phyloP scores from a whole-genome alignment of 2,329 filamentous ascomycete genomes.

The Colletotrichum salicis region DNA sequence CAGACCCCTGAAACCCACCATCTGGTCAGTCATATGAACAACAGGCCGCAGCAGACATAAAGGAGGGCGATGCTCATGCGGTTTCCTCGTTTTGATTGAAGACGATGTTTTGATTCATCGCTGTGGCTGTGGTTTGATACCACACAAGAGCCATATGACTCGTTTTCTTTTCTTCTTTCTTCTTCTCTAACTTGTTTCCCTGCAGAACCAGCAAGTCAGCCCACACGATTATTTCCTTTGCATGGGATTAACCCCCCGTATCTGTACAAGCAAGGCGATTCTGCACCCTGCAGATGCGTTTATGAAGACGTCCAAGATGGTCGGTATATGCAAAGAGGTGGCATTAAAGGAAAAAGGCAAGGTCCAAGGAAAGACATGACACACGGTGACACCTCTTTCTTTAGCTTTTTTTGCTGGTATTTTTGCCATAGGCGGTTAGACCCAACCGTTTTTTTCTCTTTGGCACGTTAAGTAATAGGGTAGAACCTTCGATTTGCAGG shows the following conservation, averaged over 20 bases:
- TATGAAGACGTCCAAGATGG: background rate
- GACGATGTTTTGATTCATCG: background rate
- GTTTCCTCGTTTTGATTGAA: background rate
- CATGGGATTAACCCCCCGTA: background rate
- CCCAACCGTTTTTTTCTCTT: background rate
- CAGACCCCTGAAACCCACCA: background rate
- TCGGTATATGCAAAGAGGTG: constrained; percentile 1
- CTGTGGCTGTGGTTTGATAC: background rate
- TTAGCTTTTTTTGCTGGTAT: constrained; percentile 1
- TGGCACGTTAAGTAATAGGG: constrained; percentile 22
- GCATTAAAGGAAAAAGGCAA: constrained; percentile 6
- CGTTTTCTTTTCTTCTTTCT: background rate
- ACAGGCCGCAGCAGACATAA: background rate
- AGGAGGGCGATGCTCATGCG: constrained; percentile 12
- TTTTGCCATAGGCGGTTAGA: constrained; percentile 24
- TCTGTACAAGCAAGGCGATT: background rate
- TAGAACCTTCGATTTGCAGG: constrained; percentile 22
- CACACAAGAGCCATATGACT: background rate
- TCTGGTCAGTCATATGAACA: constrained; percentile 7
- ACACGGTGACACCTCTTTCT: background rate
- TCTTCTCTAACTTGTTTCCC: background rate
- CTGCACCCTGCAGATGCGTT: background rate
- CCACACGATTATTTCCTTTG: background rate
- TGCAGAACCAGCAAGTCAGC: background rate
- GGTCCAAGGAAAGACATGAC: background rate